These are phyloP conservation scores for Suhomyces taliae DNA, from an alignment of 1,139 yeast species.

Conservation along the genomic window DNA sequence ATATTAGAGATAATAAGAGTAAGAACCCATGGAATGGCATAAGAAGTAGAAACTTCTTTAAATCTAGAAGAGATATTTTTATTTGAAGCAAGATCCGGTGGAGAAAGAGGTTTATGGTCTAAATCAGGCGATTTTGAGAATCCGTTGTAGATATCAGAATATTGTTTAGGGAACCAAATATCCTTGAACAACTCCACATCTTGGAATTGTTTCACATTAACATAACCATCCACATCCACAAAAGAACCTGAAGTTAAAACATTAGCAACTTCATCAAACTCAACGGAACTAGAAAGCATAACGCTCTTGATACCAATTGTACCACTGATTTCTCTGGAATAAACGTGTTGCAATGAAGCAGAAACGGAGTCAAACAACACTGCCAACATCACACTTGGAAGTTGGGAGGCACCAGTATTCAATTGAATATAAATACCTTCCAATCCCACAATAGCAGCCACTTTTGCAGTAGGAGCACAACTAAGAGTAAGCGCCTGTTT, in stretches of 20 bases:
- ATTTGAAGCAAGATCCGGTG: constrained; percentile 24
- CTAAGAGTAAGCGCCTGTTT: constrained; percentile 75
- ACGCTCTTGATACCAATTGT: constrained; percentile 59
- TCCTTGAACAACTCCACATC: constrained; percentile 82
- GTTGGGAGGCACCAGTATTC: constrained; percentile 49
- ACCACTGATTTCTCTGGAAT: constrained; percentile 87
- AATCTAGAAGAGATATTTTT: constrained; percentile 52
- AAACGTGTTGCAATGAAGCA: constrained; percentile 83
- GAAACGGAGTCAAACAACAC: constrained; percentile 52
- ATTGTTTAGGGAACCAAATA: constrained; percentile 66
- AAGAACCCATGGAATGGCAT: constrained; percentile 75
- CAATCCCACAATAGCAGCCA: constrained; percentile 77
- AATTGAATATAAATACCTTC: constrained; percentile 62
- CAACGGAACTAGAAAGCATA: constrained; percentile 40
- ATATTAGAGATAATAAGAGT: constrained; percentile 57
- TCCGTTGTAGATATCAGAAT: constrained; percentile 1
- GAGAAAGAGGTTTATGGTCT: constrained; percentile 11
- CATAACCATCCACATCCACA: constrained; percentile 57
- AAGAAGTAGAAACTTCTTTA: constrained; percentile 60
- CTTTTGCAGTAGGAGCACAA: constrained; percentile 92
- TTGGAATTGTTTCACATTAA: constrained; percentile 82
- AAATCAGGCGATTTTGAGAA: neutral
- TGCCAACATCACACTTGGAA: constrained; percentile 41
- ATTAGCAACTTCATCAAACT: constrained; percentile 35
- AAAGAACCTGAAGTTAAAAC: constrained; percentile 56